These are phyloP conservation scores for Lolium multiflorum DNA, from an alignment of 176 grass and related monocot species.

Conservation along the genomic window DNA sequence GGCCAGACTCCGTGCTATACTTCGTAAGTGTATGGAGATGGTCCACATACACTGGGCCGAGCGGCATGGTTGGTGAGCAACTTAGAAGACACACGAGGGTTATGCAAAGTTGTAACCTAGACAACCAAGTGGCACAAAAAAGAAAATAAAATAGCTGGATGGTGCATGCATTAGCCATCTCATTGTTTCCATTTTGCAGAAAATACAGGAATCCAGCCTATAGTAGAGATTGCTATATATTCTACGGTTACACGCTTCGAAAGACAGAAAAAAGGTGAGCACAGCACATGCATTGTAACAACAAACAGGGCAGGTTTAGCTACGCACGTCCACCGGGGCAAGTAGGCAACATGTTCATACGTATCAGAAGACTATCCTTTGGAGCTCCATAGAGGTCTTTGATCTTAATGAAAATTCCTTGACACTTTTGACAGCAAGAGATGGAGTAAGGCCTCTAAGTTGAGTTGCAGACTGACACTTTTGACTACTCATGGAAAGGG, in stretches of 20 bases:
- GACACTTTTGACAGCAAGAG: slow-evolving; percentile 12
- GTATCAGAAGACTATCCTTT: neutral
- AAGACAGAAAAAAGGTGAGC: neutral
- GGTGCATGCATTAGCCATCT: slow-evolving; percentile 2
- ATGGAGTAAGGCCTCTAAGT: neutral
- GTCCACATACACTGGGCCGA: too few relatives aligned
- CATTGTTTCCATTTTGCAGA: neutral
- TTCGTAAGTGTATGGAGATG: too few relatives aligned
- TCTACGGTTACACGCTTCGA: neutral
- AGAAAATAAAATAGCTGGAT: neutral
- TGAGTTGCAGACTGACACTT: slow-evolving; percentile 11
- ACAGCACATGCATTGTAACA: neutral
- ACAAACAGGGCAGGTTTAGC: slow-evolving; percentile 1
- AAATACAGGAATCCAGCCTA: neutral
- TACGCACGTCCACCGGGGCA: neutral
- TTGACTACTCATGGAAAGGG: neutral
- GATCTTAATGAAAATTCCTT: slow-evolving; percentile 1
- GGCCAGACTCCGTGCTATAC: too few relatives aligned
- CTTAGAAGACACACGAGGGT: neutral
- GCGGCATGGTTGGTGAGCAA: neutral
- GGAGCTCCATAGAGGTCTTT: neutral
- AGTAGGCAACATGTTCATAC: slow-evolving; percentile 2
- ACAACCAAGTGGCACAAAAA: neutral
- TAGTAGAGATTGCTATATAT: neutral
- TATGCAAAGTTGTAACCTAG: neutral